phyloP scores from a whole-genome alignment of 352 stramenopile species.

The Elongisporangium prolatum region DNA sequence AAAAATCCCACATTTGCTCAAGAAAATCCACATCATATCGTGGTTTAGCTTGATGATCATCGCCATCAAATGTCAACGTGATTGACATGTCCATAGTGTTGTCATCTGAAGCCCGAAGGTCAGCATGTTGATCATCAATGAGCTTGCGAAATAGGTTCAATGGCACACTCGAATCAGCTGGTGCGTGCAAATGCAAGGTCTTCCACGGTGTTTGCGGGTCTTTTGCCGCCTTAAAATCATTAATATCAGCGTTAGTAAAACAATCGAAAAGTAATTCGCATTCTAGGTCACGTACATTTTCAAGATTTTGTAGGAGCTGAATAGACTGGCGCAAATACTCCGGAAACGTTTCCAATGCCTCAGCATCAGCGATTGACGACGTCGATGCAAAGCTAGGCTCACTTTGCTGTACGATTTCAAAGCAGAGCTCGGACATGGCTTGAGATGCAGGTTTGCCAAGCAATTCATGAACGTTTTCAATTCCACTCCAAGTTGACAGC shows the following conservation, averaged over 20 bases:
- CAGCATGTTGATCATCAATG: constrained; percentile 3
- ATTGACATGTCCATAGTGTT: constrained; percentile 13
- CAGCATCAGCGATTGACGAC: not conserved
- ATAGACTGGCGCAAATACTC: not conserved
- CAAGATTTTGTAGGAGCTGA: not conserved
- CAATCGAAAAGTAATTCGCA: not conserved
- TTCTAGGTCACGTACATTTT: not conserved
- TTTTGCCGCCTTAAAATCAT: not conserved
- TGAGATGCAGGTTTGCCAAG: constrained; percentile 6
- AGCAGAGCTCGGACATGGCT: constrained; percentile 8
- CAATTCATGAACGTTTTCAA: constrained; percentile 13
- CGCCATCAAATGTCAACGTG: constrained; percentile 5
- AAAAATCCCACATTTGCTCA: constrained; percentile 17
- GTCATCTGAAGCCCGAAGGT: constrained; percentile 2
- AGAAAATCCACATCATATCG: constrained; percentile 11
- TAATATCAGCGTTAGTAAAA: not conserved
- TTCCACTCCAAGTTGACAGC: constrained; percentile 12
- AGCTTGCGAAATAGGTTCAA: constrained; percentile 7
- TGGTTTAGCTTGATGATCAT: not conserved
- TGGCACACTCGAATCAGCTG: not conserved
- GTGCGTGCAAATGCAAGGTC: not conserved
- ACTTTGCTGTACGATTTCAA: not conserved
- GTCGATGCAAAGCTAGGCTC: not conserved
- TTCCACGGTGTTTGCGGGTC: not conserved
- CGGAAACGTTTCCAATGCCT: not conserved